Base-by-base conservation (phyloP, 805 yeast species). In the Tetrapisispora phaffii region DNA sequence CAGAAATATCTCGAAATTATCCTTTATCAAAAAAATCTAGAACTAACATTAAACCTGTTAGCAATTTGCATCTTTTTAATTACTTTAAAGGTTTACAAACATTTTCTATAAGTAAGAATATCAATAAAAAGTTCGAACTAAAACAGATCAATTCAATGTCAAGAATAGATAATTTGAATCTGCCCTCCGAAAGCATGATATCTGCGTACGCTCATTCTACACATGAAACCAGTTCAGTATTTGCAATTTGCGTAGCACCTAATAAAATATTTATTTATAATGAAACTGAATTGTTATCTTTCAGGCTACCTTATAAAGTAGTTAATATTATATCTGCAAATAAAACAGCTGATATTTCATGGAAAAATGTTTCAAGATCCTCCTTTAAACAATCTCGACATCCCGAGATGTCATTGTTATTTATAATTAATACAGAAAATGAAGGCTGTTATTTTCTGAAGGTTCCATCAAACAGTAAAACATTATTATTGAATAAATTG, bases 31-130 rank as follows among this genome's bases (percentile, higher is more conserved):
- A 26, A 33, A 33, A 47, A 41, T 4, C 3, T n/a, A 35, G 20
- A 17, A 2, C 2, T n/a, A 19, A 13, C 15, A 15, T 15, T 23
- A 2, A 1, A 8, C 8, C 24, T 7, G 35, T 23, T 16, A 28
- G 34, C 28, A 44, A 22, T 10, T n/a, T 51, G 7, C n/a, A 45
- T 10, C 23, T 47, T 19, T 39, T 48, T 9, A 49, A 55, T 39
- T 9, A 50, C 1, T 43, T 45, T 8, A 49, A 47, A 42, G 62
- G 62, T 3, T 39, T 53, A 10, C 52, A 46, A 29, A 48, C 49
- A 37, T 48, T 44, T 28, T 39, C 22, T 32, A 19, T 15, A 47
- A 2, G 6, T 12, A 17, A 28, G 17, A 8, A 16, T 1, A 9
- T 12, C 6, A 24, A 17, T 7, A 17, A 24, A 17, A 23, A 16